Evolutionary conservation across 1,139 yeast species (phyloP).

Genomic region (Debaryomyces psychrophilus): DNA sequence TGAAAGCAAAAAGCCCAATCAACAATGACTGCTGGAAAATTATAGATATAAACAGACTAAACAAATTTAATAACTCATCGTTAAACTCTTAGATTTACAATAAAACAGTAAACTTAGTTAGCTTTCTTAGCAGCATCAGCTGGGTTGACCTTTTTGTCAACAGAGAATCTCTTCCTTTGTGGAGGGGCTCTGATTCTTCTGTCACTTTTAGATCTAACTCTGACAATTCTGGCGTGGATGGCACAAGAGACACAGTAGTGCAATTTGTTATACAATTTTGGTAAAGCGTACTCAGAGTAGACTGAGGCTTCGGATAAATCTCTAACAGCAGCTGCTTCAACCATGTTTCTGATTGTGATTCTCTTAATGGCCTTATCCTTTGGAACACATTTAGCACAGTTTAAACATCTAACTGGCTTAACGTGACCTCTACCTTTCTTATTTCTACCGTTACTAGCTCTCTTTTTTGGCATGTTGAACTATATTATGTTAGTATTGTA

Average conservation of each 20-base stretch:
- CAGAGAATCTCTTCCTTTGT: constrained; percentile 97
- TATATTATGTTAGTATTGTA: constrained; percentile 28
- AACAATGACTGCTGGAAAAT: constrained; percentile 9
- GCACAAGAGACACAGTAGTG: constrained; percentile 99
- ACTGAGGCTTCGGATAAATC: constrained; percentile 99
- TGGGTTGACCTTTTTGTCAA: constrained; percentile 95
- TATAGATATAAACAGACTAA: constrained; percentile 10
- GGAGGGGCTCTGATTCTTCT: constrained; percentile 99
- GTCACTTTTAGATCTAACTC: constrained; percentile 99
- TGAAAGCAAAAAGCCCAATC: constrained; percentile 10
- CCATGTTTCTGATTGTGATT: constrained; percentile 99
- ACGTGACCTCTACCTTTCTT: constrained; percentile 99
- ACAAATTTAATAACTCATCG: constrained; percentile 3
- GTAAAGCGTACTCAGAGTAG: constrained; percentile 98
- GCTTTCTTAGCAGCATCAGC: constrained; percentile 98
- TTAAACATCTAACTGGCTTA: constrained; percentile 99
- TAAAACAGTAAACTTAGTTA: constrained; percentile 18
- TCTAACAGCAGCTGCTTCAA: constrained; percentile 99
- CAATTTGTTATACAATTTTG: constrained; percentile 99
- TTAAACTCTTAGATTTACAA: constrained; percentile 6
- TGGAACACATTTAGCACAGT: constrained; percentile 99
- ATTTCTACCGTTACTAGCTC: constrained; percentile 99
- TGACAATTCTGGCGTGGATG: constrained; percentile 99
- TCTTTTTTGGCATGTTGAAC: constrained; percentile 97
- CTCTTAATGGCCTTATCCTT: constrained; percentile 99